Base-by-base conservation (phyloP, 371 early-diverging fungal species). In the Thermomucor indicae-seudaticae region DNA sequence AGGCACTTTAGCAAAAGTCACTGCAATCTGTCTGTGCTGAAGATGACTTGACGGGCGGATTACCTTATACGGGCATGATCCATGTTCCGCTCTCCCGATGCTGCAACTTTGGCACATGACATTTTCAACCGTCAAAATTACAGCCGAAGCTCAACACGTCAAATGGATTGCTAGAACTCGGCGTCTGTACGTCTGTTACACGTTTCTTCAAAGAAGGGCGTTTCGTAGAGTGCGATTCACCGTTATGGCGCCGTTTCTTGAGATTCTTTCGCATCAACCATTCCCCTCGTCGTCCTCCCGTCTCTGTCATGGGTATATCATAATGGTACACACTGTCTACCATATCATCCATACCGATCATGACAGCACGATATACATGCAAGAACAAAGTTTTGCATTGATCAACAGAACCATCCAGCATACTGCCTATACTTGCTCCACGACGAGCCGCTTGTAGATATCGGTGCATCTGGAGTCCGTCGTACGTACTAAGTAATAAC, bases 141-240 rank as follows among this genome's bases (percentile, higher is more conserved):
- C 69, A 68, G 7, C 69, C 69, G 55, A 68, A 68, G 19, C 65
- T 64, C 8, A 68, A 52, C 1, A 68, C 62, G 47, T 64, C 53
- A 46, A 68, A 68, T 28, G 57, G 57, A 52, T 68, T 68, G 6
- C n/a, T n/a, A n/a, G n/a, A n/a, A n/a, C n/a, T n/a, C n/a, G n/a
- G n/a, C n/a, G n/a, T n/a, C n/a, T n/a, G n/a, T n/a, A n/a, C n/a
- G n/a, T n/a, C n/a, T n/a, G 47, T 27, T 31, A 42, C 51, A 12
- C 28, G 43, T 10, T 30, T 32, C 31, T 20, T 34, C 20, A 39
- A n/a, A n/a, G n/a, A n/a, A n/a, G n/a, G n/a, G n/a, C n/a, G n/a
- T n/a, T n/a, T n/a, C n/a, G n/a, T n/a, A n/a, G n/a, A n/a, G n/a
- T n/a, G n/a, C n/a, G n/a, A n/a, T n/a, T n/a, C n/a, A n/a, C n/a